Base-by-base conservation (phyloP, 345 rosid genomes). In the Mercurialis annua region DNA sequence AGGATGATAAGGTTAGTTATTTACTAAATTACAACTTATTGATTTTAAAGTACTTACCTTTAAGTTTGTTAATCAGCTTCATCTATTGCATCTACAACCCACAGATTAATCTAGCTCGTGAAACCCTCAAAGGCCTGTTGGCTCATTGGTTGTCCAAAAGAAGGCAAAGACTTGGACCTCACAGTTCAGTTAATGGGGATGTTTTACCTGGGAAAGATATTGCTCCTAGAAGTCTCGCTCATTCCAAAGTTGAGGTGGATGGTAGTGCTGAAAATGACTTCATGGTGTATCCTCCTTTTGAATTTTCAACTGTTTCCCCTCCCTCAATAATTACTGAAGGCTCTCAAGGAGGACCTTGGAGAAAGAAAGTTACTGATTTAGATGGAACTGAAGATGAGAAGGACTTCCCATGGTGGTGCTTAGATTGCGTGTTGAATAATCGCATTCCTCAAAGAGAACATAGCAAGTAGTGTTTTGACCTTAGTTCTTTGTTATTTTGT, bases 271-370 rank as follows among this genome's bases (percentile, higher is more conserved):
- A 81, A 18, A 90, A 80, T 77, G 98, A 95, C 65, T 84, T 94
- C 18, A 67, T 76, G 76, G 97, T 92, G 72, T 90, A 92, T 79
- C 96, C 91, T 63, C 96, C 99, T 36, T 95, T 92, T 42, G 87
- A 90, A 77, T 95, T 95, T 82, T 86, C 97, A 59, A 79, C 85
- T 4, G 75, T 67, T 70, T 87, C 90, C 29, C 90, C 98, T 57
- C 98, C 99, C 74, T 95, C 99, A 21, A 84, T 95, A 66, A 82
- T 92, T 52, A 90, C 99, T 0, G 99, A 95, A 81, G 99, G 99
- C 51, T 83, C 97, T 73, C 98, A 90, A 76, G 99, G 98, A 55
- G 97, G 96, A 46, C 94, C 88, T 4, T 92, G 99, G 99, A 95
- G 99, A 80, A 95, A 90, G 82, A 92, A 87, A 80, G 84, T 86